Percentiles rank a stretch among this genome's conserved stretches.
phyloP scores from a whole-genome alignment of 768 basidiomycete genomes.

The Calocera viscosa region DNA sequence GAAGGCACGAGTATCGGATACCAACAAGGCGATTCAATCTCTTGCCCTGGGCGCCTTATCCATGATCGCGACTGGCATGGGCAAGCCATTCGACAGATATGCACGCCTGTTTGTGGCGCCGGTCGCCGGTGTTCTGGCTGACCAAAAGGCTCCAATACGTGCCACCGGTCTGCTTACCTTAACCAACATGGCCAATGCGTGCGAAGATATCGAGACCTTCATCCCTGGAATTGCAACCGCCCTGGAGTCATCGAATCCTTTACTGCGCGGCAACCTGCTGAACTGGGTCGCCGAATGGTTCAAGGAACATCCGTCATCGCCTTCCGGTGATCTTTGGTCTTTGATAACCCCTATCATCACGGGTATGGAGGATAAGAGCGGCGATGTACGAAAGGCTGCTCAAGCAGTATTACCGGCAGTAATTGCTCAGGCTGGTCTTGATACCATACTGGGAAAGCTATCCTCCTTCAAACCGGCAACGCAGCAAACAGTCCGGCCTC shows the following conservation, averaged over 20 bases:
- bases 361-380: conserved; percentile 80
- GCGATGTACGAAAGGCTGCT: conserved; percentile 85
- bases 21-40: conserved; percentile 85
- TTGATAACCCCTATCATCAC: conserved; percentile 57
- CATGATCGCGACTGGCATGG: conserved; percentile 87
- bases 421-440: conserved; percentile 63
- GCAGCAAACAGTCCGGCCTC: conserved; percentile 62
- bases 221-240: conserved; percentile 63
- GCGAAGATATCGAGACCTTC: conserved; percentile 78
- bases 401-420: conserved; percentile 67
- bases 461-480: conserved; percentile 85
- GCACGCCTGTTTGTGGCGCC: conserved; percentile 61
- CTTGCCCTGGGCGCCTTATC: conserved; percentile 82
- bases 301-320: conserved; percentile 45
- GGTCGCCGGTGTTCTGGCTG: conserved; percentile 72
- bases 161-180: conserved; percentile 64
- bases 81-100: conserved; percentile 87
- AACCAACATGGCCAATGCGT: conserved; percentile 69
- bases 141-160: conserved; percentile 83
- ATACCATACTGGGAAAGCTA: conserved; percentile 76
- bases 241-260: conserved; percentile 75
- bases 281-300: conserved; percentile 73
- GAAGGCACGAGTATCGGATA: conserved; percentile 78
- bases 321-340: conserved; percentile 54
- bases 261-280: conserved; percentile 67